Evolutionary conservation across 2,329 filamentous ascomycete genomes (phyloP), one percentile per base, ranked within the genome.

Genomic region (Stylonectria norvegica): DNA sequence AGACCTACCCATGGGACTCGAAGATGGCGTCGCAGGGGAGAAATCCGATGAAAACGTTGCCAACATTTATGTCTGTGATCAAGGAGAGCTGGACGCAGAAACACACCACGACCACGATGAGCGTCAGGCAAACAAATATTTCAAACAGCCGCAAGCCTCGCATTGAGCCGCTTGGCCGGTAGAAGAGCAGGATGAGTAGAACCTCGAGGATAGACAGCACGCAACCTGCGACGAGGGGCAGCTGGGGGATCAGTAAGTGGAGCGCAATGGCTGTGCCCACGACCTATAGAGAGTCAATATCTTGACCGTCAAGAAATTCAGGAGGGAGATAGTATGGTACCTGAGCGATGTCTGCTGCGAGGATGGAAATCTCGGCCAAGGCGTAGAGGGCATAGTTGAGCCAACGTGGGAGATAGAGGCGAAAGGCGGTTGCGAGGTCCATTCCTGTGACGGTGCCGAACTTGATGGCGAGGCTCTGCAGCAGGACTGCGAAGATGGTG

Each of bases 201-300:
- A 85, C 81, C 56, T 86, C 83, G 7, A 79, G 52, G 36, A 86
- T 84, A 0, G 81, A 84, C 23, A 86, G 69, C 14, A 80, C 82
- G 48, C 82, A 85, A 12, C 82, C 82, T 2, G 77, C 82, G 0
- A 86, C 79, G 7, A 86, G 66, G 0, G 83, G 82, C 5, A 86
- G 67, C 42, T 78, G 67, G 1, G 78, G 78, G 16, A 81, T 72
- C 20, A 86, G 69, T 11, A 86, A 66, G 50, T 86, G 85, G 34
- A 86, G 64, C 2, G 79, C 82, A 47, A 86, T 85, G 9, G 83
- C 83, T n/a, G 81, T 84, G 36, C 83, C 83, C 49, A 86, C 85
- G 16, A 86, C 82, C 72, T 59, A 3, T 0, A 15, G 11, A 22
- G 20, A 4, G n/a, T 10, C 25, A 36, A 20, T 39, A 23, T 29